Evolutionary conservation across 2,329 filamentous ascomycete species (phyloP), one percentile per base, ranked within the genome.

Genomic region (Microdochium paspali): DNA sequence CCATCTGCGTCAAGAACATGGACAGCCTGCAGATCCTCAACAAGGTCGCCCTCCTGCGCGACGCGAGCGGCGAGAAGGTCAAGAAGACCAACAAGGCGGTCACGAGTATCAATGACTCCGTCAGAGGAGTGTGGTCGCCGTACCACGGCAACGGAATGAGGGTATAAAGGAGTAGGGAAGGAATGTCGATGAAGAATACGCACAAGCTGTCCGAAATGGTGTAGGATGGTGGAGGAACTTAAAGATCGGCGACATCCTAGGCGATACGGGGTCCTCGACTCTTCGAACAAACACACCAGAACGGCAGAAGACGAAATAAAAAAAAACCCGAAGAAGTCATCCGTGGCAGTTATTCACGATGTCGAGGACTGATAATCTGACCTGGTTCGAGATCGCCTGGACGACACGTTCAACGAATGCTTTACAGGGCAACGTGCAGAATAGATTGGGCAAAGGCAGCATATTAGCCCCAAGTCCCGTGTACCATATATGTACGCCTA

Each of bases 1-100:
- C 88, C 10, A 80, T 97, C 46, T 96, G 90, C 66, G 90, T 97
- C 49, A 80, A 85, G 57, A 97, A 95, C 59, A 67, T 96, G 62
- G 82, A 90, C 56, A 80, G 82, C 25, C 79, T 84, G 50, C 84
- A 95, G 64, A 84, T 98, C 31, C 64, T 90, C 47, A 75, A 88
- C 61, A 96, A 96, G 74, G 82, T 77, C 1, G 76, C 86, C 62
- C 65, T 89, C 51, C 63, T 93, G 58, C 76, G 85, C 50, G 81
- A 89, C 63, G 80, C 84, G 21, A 90, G 77, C 56, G 87, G 87
- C 50, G 84, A 88, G 67, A 87, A 85, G 74, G 66, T 87, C 59
- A 79, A 71, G 69, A 73, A 66, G 57, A 71, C 75, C 50, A 80
- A 72, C 62, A 85, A 84, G 68, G 76, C 82, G 10, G 79, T 85